Conservation (phyloP, 2,329 filamentous ascomycete genomes). For the Aspergillus luchuensis region DNA sequence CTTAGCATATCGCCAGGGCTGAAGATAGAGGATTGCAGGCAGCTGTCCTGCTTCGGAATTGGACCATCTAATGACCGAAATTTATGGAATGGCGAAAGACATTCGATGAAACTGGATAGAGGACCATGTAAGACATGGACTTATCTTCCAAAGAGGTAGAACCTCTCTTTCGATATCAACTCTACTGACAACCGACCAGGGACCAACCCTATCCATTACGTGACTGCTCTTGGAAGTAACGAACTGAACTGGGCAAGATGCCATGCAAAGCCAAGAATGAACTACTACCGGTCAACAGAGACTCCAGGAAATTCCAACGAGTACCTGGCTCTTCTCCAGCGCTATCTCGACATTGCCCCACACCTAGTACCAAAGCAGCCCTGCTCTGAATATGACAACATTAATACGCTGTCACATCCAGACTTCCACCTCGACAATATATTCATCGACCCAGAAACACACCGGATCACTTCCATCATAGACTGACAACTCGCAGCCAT, state of each 20-base stretch:
- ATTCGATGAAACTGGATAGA: constrained; percentile 14
- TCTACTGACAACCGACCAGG: constrained; percentile 2
- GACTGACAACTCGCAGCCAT: constrained; percentile 21
- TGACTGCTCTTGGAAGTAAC: constrained; percentile 15
- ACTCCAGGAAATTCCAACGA: constrained; percentile 1
- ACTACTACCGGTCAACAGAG: constrained; percentile 17
- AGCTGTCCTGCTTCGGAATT: constrained; percentile 11
- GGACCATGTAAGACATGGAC: constrained; percentile 18
- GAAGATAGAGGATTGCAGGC: not conserved
- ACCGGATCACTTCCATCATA: constrained; percentile 12
- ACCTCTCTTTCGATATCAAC: not conserved
- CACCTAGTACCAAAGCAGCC: not conserved
- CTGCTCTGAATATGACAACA: not conserved
- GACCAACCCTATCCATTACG: constrained; percentile 15
- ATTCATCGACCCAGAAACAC: constrained; percentile 9
- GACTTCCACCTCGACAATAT: constrained; percentile 14
- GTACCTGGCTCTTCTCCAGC: constrained; percentile 1
- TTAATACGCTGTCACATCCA: constrained; percentile 6
- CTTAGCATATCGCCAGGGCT: not conserved
- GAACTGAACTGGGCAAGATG: constrained; percentile 18
- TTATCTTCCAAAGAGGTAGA: not conserved
- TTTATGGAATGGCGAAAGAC: constrained; percentile 13
- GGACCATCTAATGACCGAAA: constrained; percentile 17
- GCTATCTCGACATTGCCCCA: not conserved
- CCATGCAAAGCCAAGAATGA: constrained; percentile 18